These are phyloP conservation scores for Spencermartinsiella europaea DNA, from an alignment of 805 yeast species.

Conservation along the genomic window DNA sequence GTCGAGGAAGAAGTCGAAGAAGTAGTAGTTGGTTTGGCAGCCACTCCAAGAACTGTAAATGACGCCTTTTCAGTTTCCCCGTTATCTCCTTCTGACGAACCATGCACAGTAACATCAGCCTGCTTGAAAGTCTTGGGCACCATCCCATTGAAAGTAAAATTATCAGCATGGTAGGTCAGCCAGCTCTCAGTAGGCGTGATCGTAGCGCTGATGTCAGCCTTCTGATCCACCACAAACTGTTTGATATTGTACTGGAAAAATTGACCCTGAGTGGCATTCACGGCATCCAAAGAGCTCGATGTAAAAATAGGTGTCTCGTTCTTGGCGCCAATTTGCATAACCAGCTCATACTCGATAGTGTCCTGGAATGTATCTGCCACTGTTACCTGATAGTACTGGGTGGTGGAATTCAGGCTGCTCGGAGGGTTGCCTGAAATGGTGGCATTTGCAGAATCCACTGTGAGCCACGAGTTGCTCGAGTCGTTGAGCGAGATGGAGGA, in stretches of 20 bases:
- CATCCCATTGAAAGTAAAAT: conserved; percentile 61
- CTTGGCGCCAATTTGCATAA: conserved; percentile 20
- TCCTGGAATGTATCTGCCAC: conserved; percentile 38
- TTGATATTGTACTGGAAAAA: conserved; percentile 46
- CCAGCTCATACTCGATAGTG: conserved; percentile 26
- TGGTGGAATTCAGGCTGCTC: conserved; percentile 35
- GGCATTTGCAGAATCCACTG: conserved; percentile 51
- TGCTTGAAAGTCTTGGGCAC: conserved; percentile 49
- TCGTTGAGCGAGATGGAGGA: conserved; percentile 47
- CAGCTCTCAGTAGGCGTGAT: conserved; percentile 44
- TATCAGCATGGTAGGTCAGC: conserved; percentile 55
- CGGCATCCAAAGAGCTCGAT: conserved; percentile 43
- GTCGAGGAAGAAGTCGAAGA: conserved; percentile 27
- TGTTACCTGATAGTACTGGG: conserved; percentile 34
- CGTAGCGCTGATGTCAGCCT: conserved; percentile 17
- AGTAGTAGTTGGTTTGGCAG: conserved; percentile 29
- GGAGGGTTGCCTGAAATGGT: conserved; percentile 71
- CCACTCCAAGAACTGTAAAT: conserved; percentile 54
- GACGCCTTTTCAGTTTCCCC: conserved; percentile 34
- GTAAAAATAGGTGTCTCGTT: conserved; percentile 34
- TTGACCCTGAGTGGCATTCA: conserved; percentile 68
- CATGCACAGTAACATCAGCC: conserved; percentile 37
- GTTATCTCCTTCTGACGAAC: conserved; percentile 46
- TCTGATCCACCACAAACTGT: conserved; percentile 11
- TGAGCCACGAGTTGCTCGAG: conserved; percentile 64